phyloP scores from a whole-genome alignment of 345 rosid genomes.

The Erysimum cheiranthoides region DNA sequence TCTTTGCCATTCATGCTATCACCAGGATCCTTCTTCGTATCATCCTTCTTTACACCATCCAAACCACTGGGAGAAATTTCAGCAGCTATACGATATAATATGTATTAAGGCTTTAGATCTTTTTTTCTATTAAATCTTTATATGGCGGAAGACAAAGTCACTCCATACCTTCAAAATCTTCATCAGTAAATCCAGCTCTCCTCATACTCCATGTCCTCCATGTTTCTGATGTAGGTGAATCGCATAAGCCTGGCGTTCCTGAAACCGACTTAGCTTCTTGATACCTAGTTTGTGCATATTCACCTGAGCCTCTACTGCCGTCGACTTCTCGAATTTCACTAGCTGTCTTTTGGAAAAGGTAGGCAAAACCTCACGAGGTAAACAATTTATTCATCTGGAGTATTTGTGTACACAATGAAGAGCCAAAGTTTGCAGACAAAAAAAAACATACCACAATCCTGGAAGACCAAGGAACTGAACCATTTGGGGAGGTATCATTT shows the following conservation, averaged over 20 bases:
- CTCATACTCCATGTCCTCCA: conserved; percentile 85
- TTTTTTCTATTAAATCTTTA: neutral
- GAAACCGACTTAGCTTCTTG: conserved; percentile 44
- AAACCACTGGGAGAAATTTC: conserved; percentile 47
- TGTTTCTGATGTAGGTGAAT: conserved; percentile 51
- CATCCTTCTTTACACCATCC: conserved; percentile 34
- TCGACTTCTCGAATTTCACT: conserved; percentile 50
- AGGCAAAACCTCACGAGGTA: conserved; percentile 28
- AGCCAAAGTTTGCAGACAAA: neutral
- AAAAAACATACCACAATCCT: conserved; percentile 58
- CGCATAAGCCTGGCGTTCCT: conserved; percentile 43
- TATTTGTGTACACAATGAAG: neutral
- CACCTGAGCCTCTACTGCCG: conserved; percentile 32
- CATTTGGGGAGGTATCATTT: conserved; percentile 40
- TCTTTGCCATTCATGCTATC: conserved; percentile 46
- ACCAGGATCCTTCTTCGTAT: conserved; percentile 40
- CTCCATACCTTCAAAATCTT: conserved; percentile 73
- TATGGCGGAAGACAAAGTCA: conserved; percentile 17
- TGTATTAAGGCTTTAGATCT: conserved; percentile 13
- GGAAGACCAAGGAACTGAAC: conserved; percentile 49
- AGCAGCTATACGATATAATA: conserved; percentile 56
- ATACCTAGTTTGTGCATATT: conserved; percentile 32
- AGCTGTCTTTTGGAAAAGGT: conserved; percentile 61
- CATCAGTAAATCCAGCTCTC: conserved; percentile 62
- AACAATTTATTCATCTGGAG: conserved; percentile 10